Percentiles rank a stretch among this genome's conserved stretches.
phyloP scores from a whole-genome alignment of 164 flowering plant genomes.

The Houttuynia cordata region DNA sequence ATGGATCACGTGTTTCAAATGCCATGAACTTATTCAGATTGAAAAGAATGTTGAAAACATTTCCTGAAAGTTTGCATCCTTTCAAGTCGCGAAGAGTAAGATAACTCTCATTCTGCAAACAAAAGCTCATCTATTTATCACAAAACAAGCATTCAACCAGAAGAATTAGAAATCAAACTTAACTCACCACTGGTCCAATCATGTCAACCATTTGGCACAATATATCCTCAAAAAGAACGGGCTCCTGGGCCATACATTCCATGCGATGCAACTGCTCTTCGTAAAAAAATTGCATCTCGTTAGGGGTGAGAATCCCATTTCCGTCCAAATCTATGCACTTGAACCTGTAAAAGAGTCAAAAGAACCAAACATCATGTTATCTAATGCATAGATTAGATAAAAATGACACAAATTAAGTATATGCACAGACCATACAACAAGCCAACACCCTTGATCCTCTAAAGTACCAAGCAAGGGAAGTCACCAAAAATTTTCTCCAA shows the following conservation, averaged over 20 bases:
- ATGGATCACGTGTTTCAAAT: conserved; percentile 92
- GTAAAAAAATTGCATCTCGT: conserved; percentile 93
- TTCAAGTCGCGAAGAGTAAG: conserved; percentile 74
- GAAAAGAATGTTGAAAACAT: conserved; percentile 87
- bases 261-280: conserved; percentile 98
- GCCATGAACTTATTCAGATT: conserved; percentile 96
- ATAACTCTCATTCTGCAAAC: conserved; percentile 54
- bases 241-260: conserved; percentile 99
- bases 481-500: background rate
- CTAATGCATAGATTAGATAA: too few relatives aligned
- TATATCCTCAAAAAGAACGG: conserved; percentile 91
- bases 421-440: background rate
- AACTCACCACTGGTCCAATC: conserved; percentile 75
- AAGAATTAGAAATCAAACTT: conserved; percentile 3
- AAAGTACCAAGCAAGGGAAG: background rate
- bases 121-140: conserved; percentile 1
- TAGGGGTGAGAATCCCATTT: conserved; percentile 77
- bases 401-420: background rate
- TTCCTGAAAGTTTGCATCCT: conserved; percentile 78
- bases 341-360: conserved; percentile 47
- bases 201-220: conserved; percentile 97
- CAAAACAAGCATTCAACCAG: background rate
- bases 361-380: background rate
- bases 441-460: background rate
- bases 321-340: conserved; percentile 96